A percentile compares a stretch with the other conserved stretches of the same genome.
Conservation (phyloP, 306 rosid genomes). For the Castanospermum australe region DNA sequence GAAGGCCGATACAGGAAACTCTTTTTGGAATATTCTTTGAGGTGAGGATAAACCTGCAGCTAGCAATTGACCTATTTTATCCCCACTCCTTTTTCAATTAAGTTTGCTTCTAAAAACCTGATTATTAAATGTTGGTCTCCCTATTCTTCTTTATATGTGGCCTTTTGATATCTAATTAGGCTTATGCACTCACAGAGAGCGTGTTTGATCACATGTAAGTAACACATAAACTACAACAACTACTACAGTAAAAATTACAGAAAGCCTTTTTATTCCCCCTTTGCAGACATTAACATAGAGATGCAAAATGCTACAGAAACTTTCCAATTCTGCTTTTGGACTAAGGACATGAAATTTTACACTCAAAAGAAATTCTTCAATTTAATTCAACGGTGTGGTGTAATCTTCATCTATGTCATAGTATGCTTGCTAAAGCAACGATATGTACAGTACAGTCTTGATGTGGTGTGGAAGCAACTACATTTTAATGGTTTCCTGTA, state of each 20-base stretch:
- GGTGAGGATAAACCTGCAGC: slow-evolving; percentile 43
- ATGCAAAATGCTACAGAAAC: neutral
- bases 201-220: neutral
- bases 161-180: neutral
- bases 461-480: neutral
- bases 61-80: neutral
- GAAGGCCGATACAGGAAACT: slow-evolving; percentile 54
- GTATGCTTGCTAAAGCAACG: neutral
- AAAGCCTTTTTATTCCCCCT: neutral
- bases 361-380: too few relatives aligned
- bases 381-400: neutral
- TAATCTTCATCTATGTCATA: neutral
- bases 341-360: neutral
- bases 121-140: neutral
- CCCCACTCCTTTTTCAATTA: neutral
- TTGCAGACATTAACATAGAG: neutral
- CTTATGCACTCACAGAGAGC: neutral
- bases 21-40: slow-evolving; percentile 86
- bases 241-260: neutral
- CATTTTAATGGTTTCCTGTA: neutral
- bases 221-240: neutral
- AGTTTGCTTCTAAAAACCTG: neutral
- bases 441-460: neutral
- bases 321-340: neutral
- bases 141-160: neutral